phyloP scores from a whole-genome alignment of 257 asterid species.

The Solanum neorickii region DNA sequence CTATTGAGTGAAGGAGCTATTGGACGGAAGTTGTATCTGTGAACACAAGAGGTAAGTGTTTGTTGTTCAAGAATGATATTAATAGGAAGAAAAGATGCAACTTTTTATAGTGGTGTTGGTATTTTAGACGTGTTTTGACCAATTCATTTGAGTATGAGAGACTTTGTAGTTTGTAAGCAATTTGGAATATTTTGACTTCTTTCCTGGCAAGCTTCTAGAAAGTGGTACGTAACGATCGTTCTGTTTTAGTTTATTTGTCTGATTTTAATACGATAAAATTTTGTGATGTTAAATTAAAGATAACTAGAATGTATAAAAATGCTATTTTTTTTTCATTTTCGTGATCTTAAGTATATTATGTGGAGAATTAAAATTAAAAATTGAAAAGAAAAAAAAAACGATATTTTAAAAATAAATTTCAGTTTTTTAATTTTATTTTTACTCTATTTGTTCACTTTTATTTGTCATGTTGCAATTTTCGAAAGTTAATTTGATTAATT shows the following conservation, averaged over 20 bases:
- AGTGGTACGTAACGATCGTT: rapidly evolving
- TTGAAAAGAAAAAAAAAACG: too few species aligned
- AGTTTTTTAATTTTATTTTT: too few species aligned
- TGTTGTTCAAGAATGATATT: background rate
- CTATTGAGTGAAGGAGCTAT: background rate
- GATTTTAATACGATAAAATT: rapidly evolving
- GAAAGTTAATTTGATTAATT: too few species aligned
- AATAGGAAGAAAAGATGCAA: background rate
- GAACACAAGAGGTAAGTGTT: background rate
- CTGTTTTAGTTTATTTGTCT: background rate
- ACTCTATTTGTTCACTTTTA: too few species aligned
- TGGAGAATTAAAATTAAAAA: too few species aligned
- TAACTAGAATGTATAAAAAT: too few species aligned
- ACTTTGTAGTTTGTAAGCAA: background rate
- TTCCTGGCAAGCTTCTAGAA: background rate
- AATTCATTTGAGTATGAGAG: background rate
- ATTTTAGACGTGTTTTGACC: background rate
- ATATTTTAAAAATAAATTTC: too few species aligned
- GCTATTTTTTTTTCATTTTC: too few species aligned
- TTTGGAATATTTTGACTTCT: background rate
- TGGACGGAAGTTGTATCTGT: background rate
- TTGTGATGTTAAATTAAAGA: background rate
- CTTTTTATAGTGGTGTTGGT: background rate
- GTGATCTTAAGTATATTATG: too few species aligned
- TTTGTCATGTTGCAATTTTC: too few species aligned